A percentile compares a stretch with the other conserved stretches of the same genome.
Evolutionary conservation across 1,139 yeast species (phyloP).

Genomic region (Blastobotrys buckinghamii): DNA sequence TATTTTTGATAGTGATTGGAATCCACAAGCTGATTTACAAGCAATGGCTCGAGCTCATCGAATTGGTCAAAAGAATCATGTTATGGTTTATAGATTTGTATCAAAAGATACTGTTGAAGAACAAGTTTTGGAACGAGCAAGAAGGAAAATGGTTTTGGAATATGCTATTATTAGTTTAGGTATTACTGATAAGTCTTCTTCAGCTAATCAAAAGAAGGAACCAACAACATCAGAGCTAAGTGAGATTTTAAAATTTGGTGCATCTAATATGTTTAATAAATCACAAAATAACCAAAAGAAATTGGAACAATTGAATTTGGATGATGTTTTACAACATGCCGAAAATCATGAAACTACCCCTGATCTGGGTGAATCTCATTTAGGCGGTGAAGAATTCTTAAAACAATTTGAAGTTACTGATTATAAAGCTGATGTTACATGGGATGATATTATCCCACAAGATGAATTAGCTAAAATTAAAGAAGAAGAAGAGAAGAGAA

Average conservation of each 20-base stretch:
- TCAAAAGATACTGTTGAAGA: constrained; percentile 97
- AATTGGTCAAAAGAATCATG: constrained; percentile 97
- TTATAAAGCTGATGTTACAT: constrained; percentile 94
- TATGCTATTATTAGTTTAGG: constrained; percentile 96
- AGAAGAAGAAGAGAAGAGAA: constrained; percentile 81
- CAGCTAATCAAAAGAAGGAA: constrained; percentile 47
- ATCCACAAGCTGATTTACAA: constrained; percentile 96
- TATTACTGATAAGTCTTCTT: constrained; percentile 63
- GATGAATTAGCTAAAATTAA: constrained; percentile 85
- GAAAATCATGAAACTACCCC: constrained; percentile 97
- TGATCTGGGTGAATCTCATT: constrained; percentile 89
- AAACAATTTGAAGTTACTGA: constrained; percentile 98
- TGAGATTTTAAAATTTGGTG: constrained; percentile 95
- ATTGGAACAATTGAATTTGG: constrained; percentile 89
- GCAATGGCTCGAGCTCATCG: constrained; percentile 99
- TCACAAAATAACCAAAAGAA: constrained; percentile 73
- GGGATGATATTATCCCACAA: constrained; percentile 99
- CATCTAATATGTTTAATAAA: constrained; percentile 95
- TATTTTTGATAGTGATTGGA: constrained; percentile 98
- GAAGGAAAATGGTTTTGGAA: constrained; percentile 96
- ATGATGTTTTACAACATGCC: constrained; percentile 93
- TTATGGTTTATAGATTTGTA: constrained; percentile 92
- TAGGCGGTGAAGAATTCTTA: constrained; percentile 97
- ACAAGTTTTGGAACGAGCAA: constrained; percentile 91
- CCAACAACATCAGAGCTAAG: constrained; percentile 82